Base-by-base conservation (phyloP, 345 rosid genomes). In the Citrus mangshanensis region DNA sequence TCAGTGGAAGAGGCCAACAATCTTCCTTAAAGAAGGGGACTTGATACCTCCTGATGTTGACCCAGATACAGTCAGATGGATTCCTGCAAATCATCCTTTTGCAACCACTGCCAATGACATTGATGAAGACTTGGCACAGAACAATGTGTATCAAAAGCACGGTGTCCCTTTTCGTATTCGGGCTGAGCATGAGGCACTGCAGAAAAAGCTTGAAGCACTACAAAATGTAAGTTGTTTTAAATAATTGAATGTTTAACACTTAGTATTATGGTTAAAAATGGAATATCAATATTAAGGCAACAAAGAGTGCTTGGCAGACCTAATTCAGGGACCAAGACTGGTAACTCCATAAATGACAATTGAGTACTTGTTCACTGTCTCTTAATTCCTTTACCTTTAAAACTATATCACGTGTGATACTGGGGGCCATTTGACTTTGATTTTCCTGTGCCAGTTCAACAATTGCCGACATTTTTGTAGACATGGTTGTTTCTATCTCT, bases 71-170 rank as follows among this genome's bases (percentile, higher is more conserved):
- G 80, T 96, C 78, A 87, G 99, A 85, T 96, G 99, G 99, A 96
- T 96, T 85, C 99, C 98, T n/a, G 88, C 94, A 8, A 96, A 96
- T 82, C 99, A 96, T 82, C 99, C 99, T 42, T 96, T 96, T 83
- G 98, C 99, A 54, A 92, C 98, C 54, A 93, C 93, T 13, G 89
- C 89, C 56, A 89, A 89, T 68, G 98, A 93, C 76, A 92, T 93
- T 32, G 97, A 90, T 78, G 98, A 96, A 80, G 94, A 86, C 86
- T 85, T 96, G 85, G 98, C 98, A 35, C 97, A 96, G 79, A 89
- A 70, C 75, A 95, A 93, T 89, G 97, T 96, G 55, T 92, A 93
- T 78, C 98, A 92, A 79, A 90, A 92, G 86, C 93, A 90, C 61
- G 99, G 99, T 24, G 97, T 92, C 83, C 99, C 98, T 7, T 96